Base-by-base conservation (phyloP, 2,329 filamentous ascomycete species). In the Thelonectria rubi region DNA sequence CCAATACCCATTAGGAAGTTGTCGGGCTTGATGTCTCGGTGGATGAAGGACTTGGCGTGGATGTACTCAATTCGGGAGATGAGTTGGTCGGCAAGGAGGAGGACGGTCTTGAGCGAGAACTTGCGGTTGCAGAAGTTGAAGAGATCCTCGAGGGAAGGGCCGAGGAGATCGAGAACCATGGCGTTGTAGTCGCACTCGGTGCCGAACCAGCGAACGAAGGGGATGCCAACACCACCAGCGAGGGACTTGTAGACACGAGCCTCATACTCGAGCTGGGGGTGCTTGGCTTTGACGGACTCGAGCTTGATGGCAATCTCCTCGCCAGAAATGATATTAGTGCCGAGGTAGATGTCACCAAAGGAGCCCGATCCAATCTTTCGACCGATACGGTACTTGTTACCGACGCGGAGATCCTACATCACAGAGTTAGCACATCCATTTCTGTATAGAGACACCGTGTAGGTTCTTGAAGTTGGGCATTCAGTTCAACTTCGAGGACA, bases 101-200 rank as follows among this genome's bases (percentile, higher is more conserved):
- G 86, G 26, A 99, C 95, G 1, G 95, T 99, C 90, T 99, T 99
- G 71, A 99, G 83, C 12, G 95, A 97, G 84, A 98, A 99, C 80
- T 98, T 98, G 80, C 95, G 91, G 89, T 98, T 98, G 89, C 95
- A 99, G 81, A 98, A 98, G 88, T 99, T 98, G 92, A 99, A 99
- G 34, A 99, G 87, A 77, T 99, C 95, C 81, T 99, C 95, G 80
- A 99, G 82, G 75, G 91, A 95, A 69, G 95, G 95, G 40, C 95
- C 95, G 60, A 99, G 91, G 24, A 99, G 89, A 76, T 99, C 95
- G 69, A 98, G 88, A 54, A 99, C 95, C 95, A 99, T 98, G 78
- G 95, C 95, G 81, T 99, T 98, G 88, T 99, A 98, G 83, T 98
- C 95, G 81, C 94, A 98, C 82, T 99, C 95, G 63, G 94, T 98